Percentiles rank a stretch among this genome's conserved stretches.
These are phyloP conservation scores for Penicillium ochrochloron DNA, from an alignment of 495 filamentous ascomycete species.

Conservation along the genomic window DNA sequence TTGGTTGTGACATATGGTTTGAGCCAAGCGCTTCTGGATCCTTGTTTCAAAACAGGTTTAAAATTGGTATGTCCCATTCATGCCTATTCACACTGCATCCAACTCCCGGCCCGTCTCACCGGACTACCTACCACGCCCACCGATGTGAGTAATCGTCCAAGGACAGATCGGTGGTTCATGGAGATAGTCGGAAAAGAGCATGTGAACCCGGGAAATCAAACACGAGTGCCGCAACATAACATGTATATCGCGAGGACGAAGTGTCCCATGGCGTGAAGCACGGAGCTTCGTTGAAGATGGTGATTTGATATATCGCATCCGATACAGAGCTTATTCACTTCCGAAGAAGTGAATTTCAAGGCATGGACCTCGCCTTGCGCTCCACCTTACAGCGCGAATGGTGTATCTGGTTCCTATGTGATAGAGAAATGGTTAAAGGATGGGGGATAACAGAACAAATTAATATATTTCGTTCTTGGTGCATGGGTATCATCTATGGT, in stretches of 20 bases:
- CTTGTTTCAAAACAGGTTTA: no score
- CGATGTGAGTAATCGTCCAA: slow-evolving; percentile 30
- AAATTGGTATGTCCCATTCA: slow-evolving; percentile 30
- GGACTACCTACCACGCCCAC: slow-evolving; percentile 17
- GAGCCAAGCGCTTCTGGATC: background rate
- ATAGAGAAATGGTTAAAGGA: slow-evolving; percentile 17
- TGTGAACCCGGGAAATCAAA: slow-evolving; percentile 19
- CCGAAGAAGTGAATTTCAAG: slow-evolving; percentile 52
- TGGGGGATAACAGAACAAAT: slow-evolving; percentile 14
- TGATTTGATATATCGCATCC: slow-evolving; percentile 57
- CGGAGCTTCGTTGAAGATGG: slow-evolving; percentile 23
- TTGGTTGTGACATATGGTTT: background rate
- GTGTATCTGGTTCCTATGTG: slow-evolving; percentile 12
- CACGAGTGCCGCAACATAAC: slow-evolving; percentile 17
- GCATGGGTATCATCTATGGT: slow-evolving; percentile 39
- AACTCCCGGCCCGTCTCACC: slow-evolving; percentile 16
- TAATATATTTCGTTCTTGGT: slow-evolving; percentile 12
- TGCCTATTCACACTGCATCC: slow-evolving; percentile 21
- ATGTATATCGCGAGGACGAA: background rate
- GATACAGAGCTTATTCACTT: slow-evolving; percentile 62
- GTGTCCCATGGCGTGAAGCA: slow-evolving; percentile 14
- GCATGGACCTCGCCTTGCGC: slow-evolving; percentile 60
- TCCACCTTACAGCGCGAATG: slow-evolving; percentile 61
- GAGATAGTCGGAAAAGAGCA: slow-evolving; percentile 13
- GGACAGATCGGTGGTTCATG: slow-evolving; percentile 31